Conservation (phyloP, 2,329 filamentous ascomycete genomes). For the Podosphaera aphanis region DNA sequence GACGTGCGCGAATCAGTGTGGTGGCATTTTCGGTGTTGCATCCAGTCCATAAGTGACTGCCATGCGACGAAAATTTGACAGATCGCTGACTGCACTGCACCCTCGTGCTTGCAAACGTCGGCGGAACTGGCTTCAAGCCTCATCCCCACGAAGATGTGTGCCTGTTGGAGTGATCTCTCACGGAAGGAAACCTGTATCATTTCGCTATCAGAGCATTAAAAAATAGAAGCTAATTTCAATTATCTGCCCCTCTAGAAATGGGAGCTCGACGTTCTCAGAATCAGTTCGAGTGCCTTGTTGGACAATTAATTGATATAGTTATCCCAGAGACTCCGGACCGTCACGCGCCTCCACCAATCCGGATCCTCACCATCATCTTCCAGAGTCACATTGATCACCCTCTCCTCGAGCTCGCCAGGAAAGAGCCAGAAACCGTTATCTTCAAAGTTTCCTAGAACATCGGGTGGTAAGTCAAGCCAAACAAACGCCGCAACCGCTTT, state of each 20-base stretch:
- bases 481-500: slow-evolving; percentile 8
- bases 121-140: too few relatives aligned
- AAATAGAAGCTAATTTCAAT: too few relatives aligned
- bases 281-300: not conserved
- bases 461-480: slow-evolving; percentile 8
- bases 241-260: not conserved
- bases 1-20: too few relatives aligned
- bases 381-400: slow-evolving; percentile 3
- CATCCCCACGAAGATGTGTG: too few relatives aligned
- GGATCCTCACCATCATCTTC: slow-evolving; percentile 4
- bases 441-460: slow-evolving; percentile 7
- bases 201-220: too few relatives aligned
- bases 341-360: slow-evolving; percentile 5
- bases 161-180: too few relatives aligned
- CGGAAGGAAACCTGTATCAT: too few relatives aligned
- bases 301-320: slow-evolving; percentile 3
- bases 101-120: too few relatives aligned
- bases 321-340: slow-evolving; percentile 8
- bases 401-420: slow-evolving; percentile 3
- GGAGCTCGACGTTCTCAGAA: not conserved
- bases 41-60: too few relatives aligned
- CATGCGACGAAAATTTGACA: too few relatives aligned
- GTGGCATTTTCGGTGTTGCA: too few relatives aligned
- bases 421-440: slow-evolving; percentile 9
- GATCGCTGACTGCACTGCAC: too few relatives aligned